These are phyloP conservation scores for Boletus speciosus DNA, from an alignment of 768 basidiomycete genomes.

Conservation along the genomic window DNA sequence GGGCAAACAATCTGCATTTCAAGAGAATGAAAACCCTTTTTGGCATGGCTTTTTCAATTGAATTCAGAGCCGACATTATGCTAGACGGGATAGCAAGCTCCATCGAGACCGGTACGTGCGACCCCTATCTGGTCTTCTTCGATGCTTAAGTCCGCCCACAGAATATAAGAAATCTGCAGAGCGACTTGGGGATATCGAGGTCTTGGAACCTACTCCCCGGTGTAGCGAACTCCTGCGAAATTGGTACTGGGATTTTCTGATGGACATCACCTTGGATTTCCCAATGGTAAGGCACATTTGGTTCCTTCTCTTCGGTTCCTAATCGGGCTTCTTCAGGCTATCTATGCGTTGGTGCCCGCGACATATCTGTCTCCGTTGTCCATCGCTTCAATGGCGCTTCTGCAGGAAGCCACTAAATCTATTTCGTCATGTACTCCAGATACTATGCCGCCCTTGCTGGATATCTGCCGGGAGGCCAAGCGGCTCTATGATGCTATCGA, in stretches of 20 bases:
- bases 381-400: constrained; percentile 32
- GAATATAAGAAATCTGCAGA: constrained; percentile 36
- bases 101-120: constrained; percentile 30
- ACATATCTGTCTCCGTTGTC: constrained; percentile 27
- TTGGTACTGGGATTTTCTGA: constrained; percentile 39
- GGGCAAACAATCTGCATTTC: constrained; percentile 36
- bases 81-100: constrained; percentile 36
- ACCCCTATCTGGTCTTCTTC: background rate
- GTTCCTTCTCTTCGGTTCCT: background rate
- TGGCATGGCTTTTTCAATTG: constrained; percentile 34
- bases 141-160: constrained; percentile 11
- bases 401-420: constrained; percentile 31
- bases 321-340: constrained; percentile 13
- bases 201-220: constrained; percentile 27
- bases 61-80: constrained; percentile 34
- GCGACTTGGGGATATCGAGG: constrained; percentile 28
- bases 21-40: constrained; percentile 38
- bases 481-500: constrained; percentile 22
- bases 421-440: constrained; percentile 12
- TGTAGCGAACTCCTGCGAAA: constrained; percentile 5
- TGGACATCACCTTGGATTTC: constrained; percentile 30
- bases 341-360: constrained; percentile 23
- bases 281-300: constrained; percentile 30
- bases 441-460: constrained; percentile 3
- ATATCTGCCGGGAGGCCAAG: constrained; percentile 15